Base-by-base conservation (phyloP, 2,329 filamentous ascomycete genomes). In the Neonectria hederae region DNA sequence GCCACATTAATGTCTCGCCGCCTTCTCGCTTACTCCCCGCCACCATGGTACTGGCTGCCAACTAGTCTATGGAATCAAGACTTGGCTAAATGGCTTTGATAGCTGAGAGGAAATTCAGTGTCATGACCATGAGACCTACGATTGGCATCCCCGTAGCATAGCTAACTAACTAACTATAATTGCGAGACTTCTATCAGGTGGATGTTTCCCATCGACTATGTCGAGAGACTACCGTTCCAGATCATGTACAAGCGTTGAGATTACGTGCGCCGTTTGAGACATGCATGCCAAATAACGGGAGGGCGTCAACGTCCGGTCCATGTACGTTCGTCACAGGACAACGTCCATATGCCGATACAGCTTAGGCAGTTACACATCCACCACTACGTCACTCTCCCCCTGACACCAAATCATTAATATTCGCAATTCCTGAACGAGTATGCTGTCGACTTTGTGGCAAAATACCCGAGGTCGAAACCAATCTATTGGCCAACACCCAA, bases 1-100 rank as follows among this genome's bases (percentile, higher is more conserved):
- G 40, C 42, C 28, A 43, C 19, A n/a, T 56, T 21, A 45, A 35
- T 57, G 43, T 49, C 43, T 49, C 54, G 14, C 35, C 43, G 28
- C 43, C 30, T 32, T 21, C 22, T 57, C 54, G 54, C 54, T 57
- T 57, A 40, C 43, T 19, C 21, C 28, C 40, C 13, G 52, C 19
- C 52, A 35, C 13, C 19, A 35, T 22, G 30, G 30, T 32, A 32
- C 30, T 13, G 11, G 45, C 5, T 22, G n/a, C n/a, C n/a, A n/a
- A 11, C 13, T 1, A 26, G 10, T n/a, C 2, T 19, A 35, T 17
- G 32, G 5, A 2, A 35, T 35, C 32, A 14, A 5, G 13, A 17
- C 7, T 14, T 38, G 17, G 28, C 30, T 13, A 52, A 9, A 32
- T 21, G 26, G 9, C 14, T 8, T 38, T 6, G 17, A 38, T 32